Evolutionary conservation across 768 basidiomycete species (phyloP).

Genomic region (Chalciporus chontae): DNA sequence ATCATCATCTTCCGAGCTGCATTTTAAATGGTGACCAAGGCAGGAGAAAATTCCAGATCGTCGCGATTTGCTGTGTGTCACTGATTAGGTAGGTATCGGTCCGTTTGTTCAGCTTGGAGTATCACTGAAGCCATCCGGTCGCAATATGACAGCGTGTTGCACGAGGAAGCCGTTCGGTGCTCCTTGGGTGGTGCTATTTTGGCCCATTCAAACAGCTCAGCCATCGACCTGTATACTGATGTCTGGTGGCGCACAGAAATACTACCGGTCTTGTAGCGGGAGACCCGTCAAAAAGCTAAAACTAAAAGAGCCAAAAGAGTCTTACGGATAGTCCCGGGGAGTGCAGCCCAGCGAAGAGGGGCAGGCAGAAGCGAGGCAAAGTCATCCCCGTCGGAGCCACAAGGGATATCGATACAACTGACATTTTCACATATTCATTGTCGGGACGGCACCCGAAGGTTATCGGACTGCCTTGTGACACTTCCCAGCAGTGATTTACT

Average conservation of each 20-base stretch:
- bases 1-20: background rate
- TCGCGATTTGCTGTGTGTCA: constrained; percentile 22
- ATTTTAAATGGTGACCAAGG: constrained; percentile 25
- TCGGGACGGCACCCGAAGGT: constrained; percentile 15
- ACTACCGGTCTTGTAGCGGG: constrained; percentile 16
- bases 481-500: constrained; percentile 1
- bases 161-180: constrained; percentile 27
- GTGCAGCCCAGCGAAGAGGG: constrained; percentile 16
- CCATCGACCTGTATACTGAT: constrained; percentile 17
- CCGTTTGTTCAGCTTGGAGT: constrained; percentile 17
- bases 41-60: constrained; percentile 23
- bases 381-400: constrained; percentile 16
- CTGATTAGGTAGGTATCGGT: constrained; percentile 23
- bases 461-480: constrained; percentile 6
- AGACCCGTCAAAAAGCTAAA: constrained; percentile 31
- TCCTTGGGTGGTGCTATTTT: constrained; percentile 33
- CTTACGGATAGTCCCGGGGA: constrained; percentile 21
- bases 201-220: constrained; percentile 11
- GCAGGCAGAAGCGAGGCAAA: constrained; percentile 18
- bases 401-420: constrained; percentile 7
- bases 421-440: constrained; percentile 13
- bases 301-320: constrained; percentile 34
- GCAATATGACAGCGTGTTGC: constrained; percentile 22
- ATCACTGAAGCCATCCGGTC: constrained; percentile 19
- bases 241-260: constrained; percentile 21